A percentile compares a stretch with the other conserved stretches of the same genome.
phyloP scores from a whole-genome alignment of 2,329 filamentous ascomycete genomes.

The Fusarium verrucosum region DNA sequence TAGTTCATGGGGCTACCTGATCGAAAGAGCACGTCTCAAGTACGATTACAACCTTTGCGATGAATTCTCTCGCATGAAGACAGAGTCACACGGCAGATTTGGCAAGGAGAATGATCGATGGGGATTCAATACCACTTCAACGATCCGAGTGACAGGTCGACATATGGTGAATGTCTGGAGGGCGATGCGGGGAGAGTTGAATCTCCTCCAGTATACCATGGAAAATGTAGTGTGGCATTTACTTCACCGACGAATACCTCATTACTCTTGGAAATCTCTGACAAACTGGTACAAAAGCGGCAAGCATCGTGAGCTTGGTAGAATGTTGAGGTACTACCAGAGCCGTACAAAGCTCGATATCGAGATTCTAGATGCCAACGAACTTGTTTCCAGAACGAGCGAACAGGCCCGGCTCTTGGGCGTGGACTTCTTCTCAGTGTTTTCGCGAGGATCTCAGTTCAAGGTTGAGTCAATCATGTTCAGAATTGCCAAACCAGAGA shows the following conservation, averaged over 20 bases:
- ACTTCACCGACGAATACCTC: constrained; percentile 85
- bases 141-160: constrained; percentile 89
- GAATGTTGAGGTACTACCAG: constrained; percentile 80
- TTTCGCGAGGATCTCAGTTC: constrained; percentile 94
- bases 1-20: constrained; percentile 93
- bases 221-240: constrained; percentile 95
- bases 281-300: constrained; percentile 82
- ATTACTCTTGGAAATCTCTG: constrained; percentile 81
- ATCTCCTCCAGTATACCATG: constrained; percentile 92
- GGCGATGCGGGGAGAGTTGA: constrained; percentile 92
- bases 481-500: constrained; percentile 95
- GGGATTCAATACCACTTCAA: constrained; percentile 94
- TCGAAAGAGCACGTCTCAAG: constrained; percentile 84
- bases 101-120: constrained; percentile 88
- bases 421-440: constrained; percentile 96
- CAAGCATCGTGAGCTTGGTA: constrained; percentile 74
- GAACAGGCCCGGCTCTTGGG: constrained; percentile 94
- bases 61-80: constrained; percentile 89
- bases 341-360: constrained; percentile 81
- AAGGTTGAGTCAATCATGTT: constrained; percentile 99
- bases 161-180: constrained; percentile 98
- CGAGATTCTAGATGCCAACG: constrained; percentile 91
- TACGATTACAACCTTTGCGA: constrained; percentile 93
- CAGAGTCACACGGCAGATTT: constrained; percentile 81
- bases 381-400: constrained; percentile 86